phyloP scores from a whole-genome alignment of 1,139 yeast genomes.

The Candida anutae region DNA sequence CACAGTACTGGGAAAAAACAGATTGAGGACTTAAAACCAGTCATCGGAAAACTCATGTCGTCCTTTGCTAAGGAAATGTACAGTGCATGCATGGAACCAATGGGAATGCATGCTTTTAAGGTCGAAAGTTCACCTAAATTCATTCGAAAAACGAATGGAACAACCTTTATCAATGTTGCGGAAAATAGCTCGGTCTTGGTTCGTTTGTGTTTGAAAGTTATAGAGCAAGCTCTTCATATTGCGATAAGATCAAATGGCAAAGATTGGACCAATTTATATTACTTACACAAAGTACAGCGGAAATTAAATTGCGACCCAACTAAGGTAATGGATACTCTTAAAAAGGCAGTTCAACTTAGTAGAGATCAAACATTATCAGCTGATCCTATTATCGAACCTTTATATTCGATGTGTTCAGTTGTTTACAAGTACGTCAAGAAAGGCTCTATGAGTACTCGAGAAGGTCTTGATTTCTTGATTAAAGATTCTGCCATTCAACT shows the following conservation, averaged over 20 bases:
- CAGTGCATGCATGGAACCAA: conserved; percentile 56
- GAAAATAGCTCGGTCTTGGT: conserved; percentile 18
- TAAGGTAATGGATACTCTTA: conserved; percentile 29
- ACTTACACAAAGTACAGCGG: conserved; percentile 52
- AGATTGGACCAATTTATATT: conserved; percentile 60
- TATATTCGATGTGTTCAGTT: conserved; percentile 54
- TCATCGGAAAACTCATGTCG: conserved; percentile 46
- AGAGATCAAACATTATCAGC: conserved; percentile 30
- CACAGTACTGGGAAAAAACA: conserved; percentile 9
- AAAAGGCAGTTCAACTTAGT: conserved; percentile 35
- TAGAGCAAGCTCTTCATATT: conserved; percentile 33
- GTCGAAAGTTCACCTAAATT: conserved; percentile 31
- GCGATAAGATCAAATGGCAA: conserved; percentile 35
- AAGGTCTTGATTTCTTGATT: conserved; percentile 33
- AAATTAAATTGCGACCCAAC: conserved; percentile 30
- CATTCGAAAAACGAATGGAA: conserved; percentile 17
- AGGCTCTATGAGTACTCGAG: conserved; percentile 21
- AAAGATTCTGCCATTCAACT: conserved; percentile 21
- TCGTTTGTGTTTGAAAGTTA: conserved; percentile 23
- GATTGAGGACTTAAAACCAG: conserved; percentile 16
- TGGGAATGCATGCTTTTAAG: conserved; percentile 51
- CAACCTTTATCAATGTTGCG: conserved; percentile 15
- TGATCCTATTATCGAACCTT: conserved; percentile 68
- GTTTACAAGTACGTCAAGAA: conserved; percentile 48
- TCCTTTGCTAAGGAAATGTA: conserved; percentile 55